phyloP scores from a whole-genome alignment of 1,284 basidiomycete species.

The Trichosporon sp. region DNA sequence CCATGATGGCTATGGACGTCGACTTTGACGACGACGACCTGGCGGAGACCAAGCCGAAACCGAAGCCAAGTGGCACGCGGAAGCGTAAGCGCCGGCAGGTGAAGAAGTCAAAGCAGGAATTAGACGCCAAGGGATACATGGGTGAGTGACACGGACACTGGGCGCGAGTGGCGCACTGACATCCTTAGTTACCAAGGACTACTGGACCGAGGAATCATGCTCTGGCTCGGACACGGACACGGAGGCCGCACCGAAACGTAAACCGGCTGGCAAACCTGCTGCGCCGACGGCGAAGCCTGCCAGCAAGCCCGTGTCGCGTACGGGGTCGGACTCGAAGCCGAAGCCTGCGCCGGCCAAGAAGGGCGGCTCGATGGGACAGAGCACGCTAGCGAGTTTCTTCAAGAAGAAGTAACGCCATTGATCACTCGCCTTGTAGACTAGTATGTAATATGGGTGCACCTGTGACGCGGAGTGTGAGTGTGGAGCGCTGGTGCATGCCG shows the following conservation, averaged over 20 bases:
- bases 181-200: slow-evolving; percentile 34
- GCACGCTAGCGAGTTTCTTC: slow-evolving; percentile 40
- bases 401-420: slow-evolving; percentile 31
- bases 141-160: slow-evolving; percentile 26
- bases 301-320: background rate
- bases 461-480: background rate
- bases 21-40: slow-evolving; percentile 28
- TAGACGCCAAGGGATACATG: slow-evolving; percentile 44
- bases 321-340: slow-evolving; percentile 6
- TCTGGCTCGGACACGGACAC: slow-evolving; percentile 32
- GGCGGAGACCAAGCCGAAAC: background rate
- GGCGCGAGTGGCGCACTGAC: background rate
- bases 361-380: slow-evolving; percentile 27
- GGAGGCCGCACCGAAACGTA: slow-evolving; percentile 8
- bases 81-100: slow-evolving; percentile 28
- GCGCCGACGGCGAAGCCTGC: background rate
- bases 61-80: slow-evolving; percentile 2
- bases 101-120: slow-evolving; percentile 37
- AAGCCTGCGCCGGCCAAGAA: slow-evolving; percentile 14
- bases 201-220: slow-evolving; percentile 35
- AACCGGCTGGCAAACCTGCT: slow-evolving; percentile 2
- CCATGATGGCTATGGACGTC: slow-evolving; percentile 45
- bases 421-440: slow-evolving; percentile 29
- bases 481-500: background rate
- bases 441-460: slow-evolving; percentile 2